phyloP scores from a whole-genome alignment of 257 asterid genomes.

The Solanum bulbocastanum region DNA sequence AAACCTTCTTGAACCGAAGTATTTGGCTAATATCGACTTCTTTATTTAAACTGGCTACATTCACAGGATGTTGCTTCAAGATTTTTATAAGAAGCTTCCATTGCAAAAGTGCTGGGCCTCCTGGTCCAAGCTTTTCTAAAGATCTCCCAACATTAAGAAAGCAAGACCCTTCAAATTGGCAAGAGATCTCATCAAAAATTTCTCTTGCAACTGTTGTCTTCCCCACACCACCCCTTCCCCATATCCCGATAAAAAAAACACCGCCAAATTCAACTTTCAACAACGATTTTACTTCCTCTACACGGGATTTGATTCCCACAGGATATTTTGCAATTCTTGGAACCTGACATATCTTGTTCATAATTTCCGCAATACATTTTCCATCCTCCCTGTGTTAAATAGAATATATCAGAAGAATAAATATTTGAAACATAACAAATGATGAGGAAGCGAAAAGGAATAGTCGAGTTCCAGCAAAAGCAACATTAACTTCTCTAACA shows the following conservation, averaged over 20 bases:
- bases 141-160: not conserved
- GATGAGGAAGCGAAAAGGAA: not conserved
- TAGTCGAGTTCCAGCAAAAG: not conserved
- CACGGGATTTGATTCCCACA: not conserved
- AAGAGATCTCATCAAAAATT: not conserved
- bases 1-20: not conserved
- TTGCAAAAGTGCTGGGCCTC: not conserved
- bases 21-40: not conserved
- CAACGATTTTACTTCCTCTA: not conserved
- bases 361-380: not conserved
- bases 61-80: not conserved
- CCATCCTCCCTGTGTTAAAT: not conserved
- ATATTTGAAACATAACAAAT: not conserved
- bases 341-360: not conserved
- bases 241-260: not conserved
- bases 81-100: not conserved
- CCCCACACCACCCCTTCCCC: not conserved
- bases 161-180: not conserved
- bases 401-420: not conserved
- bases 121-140: not conserved
- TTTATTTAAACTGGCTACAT: not conserved
- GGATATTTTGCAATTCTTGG: not conserved
- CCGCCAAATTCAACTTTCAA: not conserved
- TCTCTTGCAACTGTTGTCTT: conserved; percentile 2
- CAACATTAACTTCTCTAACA: not conserved